Evolutionary conservation across 345 rosid species (phyloP), one percentile per base, ranked within the genome.

Genomic region (Firmiana major): DNA sequence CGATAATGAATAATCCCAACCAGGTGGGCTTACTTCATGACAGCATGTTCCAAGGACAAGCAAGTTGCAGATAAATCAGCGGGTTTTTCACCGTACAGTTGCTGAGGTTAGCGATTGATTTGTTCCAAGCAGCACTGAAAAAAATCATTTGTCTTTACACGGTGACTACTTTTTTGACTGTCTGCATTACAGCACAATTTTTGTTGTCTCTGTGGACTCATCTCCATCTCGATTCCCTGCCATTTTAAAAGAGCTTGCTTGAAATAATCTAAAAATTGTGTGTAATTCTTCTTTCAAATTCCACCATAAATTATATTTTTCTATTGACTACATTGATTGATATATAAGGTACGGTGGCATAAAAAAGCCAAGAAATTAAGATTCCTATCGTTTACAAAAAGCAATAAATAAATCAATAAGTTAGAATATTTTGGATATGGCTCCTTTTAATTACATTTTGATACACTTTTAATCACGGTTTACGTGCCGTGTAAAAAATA

Each of bases 151-250:
- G 74, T 70, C 76, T 40, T 73, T 34, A 31, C 66, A 9, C 9
- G 64, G 21, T 42, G 42, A 67, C 53, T 71, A 51, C 63, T 24
- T 73, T 64, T 58, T 74, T 74, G 77, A 74, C 77, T 43, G 64
- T 58, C 76, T 26, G 66, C 34, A 16, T 43, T 26, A 51, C 1
- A 26, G 46, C 28, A 45, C 34, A 68, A n/a, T 12, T 59, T 58
- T 42, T 19, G 17, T 68, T 45, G 10, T 45, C 45, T 45, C 5
- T 46, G 7, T 43, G 38, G 28, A 45, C 16, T 68, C 3, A 24
- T 43, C 28, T 17, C 9, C 28, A 49, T 45, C 15, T 21, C 46
- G 8, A 46, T 64, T 28, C 46, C 49, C 16, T 40, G 21, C 21
- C 40, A 19, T 17, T 17, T 67, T 43, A 21, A 42, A 38, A 38